Conservation (phyloP, 345 rosid genomes). For the Linum lewisii region DNA sequence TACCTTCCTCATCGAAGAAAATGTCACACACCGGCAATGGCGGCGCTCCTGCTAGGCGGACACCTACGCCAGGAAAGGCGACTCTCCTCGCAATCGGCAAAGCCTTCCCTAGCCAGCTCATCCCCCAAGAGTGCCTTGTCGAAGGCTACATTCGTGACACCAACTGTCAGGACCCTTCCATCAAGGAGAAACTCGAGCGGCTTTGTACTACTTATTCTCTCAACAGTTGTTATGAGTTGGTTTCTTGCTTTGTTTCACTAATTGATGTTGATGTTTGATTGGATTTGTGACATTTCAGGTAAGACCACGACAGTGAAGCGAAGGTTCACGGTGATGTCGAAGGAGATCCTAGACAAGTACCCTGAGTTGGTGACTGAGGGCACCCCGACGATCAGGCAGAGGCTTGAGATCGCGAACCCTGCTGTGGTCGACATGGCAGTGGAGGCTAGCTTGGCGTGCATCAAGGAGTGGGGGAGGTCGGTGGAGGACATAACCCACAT, state of each 20-base stretch:
- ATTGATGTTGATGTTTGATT: background rate
- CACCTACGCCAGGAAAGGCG: conserved; percentile 44
- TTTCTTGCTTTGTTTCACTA: background rate
- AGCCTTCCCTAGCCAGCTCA: conserved; percentile 96
- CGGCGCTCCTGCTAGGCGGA: background rate
- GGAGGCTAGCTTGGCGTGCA: conserved; percentile 73
- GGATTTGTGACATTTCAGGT: conserved; percentile 33
- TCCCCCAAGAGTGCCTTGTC: conserved; percentile 87
- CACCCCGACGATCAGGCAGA: conserved; percentile 69
- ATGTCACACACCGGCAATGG: background rate
- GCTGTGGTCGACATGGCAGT: conserved; percentile 89
- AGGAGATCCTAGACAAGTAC: conserved; percentile 70
- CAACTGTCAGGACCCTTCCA: conserved; percentile 85
- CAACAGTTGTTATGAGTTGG: conserved; percentile 5
- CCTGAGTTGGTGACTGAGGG: conserved; percentile 86
- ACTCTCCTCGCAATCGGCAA: conserved; percentile 77
- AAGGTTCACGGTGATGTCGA: conserved; percentile 94
- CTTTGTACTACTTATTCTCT: conserved; percentile 42
- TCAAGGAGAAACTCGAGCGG: conserved; percentile 73
- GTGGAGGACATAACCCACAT: conserved; percentile 74
- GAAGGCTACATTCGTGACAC: conserved; percentile 87
- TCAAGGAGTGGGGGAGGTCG: conserved; percentile 74
- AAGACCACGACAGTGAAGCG: conserved; percentile 93
- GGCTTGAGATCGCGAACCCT: conserved; percentile 62
- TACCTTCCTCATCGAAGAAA: too few species aligned